A percentile compares a stretch with the other conserved stretches of the same genome.
Evolutionary conservation across 2,329 filamentous ascomycete genomes (phyloP).

Genomic region (Tolypocladium sp.): DNA sequence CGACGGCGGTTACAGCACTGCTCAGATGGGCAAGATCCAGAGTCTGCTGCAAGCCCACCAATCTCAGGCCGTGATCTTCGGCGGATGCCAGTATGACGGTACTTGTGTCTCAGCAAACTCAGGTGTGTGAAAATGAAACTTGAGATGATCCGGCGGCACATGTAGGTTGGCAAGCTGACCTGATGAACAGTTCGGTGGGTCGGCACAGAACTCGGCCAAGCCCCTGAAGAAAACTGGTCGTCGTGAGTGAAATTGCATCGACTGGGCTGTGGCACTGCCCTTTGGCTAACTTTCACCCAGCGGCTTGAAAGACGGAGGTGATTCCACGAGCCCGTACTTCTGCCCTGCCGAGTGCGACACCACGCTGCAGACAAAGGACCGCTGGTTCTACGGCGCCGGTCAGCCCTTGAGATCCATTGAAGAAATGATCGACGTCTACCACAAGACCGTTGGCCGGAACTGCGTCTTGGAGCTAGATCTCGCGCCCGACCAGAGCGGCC

Average conservation of each 20-base stretch:
- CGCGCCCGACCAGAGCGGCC: conserved; percentile 13
- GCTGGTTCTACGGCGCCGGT: conserved; percentile 15
- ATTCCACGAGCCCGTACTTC: conserved; percentile 12
- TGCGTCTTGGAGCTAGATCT: conserved; percentile 14
- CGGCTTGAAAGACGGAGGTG: conserved; percentile 11
- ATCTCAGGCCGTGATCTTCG: conserved; percentile 13
- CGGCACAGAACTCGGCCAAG: conserved; percentile 12
- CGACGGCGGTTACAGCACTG: conserved; percentile 14
- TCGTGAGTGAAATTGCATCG: conserved; percentile 4
- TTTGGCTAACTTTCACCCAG: background rate
- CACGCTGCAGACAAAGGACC: conserved; percentile 11
- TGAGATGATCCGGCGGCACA: background rate
- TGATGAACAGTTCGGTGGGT: conserved; percentile 10
- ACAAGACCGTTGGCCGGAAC: conserved; percentile 14
- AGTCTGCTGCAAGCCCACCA: conserved; percentile 10
- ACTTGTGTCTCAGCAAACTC: conserved; percentile 11
- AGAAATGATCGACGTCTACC: conserved; percentile 15
- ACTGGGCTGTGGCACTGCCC: no score
- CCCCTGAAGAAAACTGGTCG: conserved; percentile 14
- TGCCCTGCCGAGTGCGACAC: conserved; percentile 15
- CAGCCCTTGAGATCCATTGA: conserved; percentile 10
- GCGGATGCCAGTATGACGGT: conserved; percentile 12
- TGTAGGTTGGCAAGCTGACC: background rate
- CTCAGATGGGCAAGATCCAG: conserved; percentile 11
- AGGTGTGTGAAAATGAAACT: background rate